phyloP scores from a whole-genome alignment of 495 filamentous ascomycete genomes.

The Hyphodiscus hymeniophilus region DNA sequence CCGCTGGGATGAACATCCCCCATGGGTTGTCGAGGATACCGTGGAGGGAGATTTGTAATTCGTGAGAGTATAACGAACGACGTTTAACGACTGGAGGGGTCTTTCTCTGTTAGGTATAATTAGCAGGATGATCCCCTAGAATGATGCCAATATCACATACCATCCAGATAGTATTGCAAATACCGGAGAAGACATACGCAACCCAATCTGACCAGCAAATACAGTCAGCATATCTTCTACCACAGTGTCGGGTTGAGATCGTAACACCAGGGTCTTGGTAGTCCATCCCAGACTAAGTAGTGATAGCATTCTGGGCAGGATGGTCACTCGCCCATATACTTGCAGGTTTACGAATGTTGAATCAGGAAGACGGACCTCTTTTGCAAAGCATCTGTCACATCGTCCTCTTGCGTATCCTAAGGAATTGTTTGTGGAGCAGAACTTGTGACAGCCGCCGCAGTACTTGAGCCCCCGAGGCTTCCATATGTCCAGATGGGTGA shows the following conservation, averaged over 20 bases:
- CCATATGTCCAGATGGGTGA: neutral
- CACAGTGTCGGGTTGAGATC: neutral
- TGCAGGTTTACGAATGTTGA: too few species aligned
- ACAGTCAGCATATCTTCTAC: too few species aligned
- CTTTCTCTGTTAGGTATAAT: too few species aligned
- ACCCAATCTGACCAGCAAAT: too few species aligned
- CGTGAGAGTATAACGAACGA: neutral
- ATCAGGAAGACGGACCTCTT: neutral
- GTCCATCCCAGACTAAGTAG: too few species aligned
- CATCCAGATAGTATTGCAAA: too few species aligned
- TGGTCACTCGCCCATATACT: too few species aligned
- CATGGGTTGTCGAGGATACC: constrained; percentile 22
- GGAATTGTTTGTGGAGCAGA: neutral
- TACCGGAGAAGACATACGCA: too few species aligned
- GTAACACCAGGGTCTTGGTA: neutral
- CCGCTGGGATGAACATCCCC: constrained; percentile 24
- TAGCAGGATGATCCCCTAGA: neutral
- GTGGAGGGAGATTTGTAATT: constrained; percentile 25
- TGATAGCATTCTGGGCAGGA: too few species aligned
- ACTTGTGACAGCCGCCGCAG: constrained; percentile 7
- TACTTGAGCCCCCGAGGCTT: neutral
- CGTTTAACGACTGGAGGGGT: neutral
- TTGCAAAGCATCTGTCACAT: neutral
- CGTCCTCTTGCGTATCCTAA: neutral
- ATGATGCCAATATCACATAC: too few species aligned